phyloP scores from a whole-genome alignment of 2,329 filamentous ascomycete genomes.

The Blastomyces silverae region DNA sequence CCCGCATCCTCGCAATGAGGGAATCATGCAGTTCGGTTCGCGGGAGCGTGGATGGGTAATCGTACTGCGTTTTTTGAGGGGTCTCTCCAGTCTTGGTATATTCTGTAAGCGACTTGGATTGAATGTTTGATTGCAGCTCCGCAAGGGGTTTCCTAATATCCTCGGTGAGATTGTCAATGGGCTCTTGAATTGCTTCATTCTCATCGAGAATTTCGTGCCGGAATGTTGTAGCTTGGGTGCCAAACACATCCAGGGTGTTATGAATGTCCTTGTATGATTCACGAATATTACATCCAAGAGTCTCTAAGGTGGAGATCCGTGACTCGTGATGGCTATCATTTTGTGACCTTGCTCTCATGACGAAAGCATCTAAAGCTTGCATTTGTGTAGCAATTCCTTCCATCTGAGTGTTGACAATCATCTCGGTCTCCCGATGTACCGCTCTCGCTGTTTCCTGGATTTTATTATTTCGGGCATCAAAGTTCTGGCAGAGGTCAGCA shows the following conservation, averaged over 20 bases:
- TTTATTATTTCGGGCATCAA: constrained; percentile 52
- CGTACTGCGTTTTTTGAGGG: constrained; percentile 71
- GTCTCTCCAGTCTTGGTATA: constrained; percentile 82
- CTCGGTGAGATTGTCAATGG: constrained; percentile 54
- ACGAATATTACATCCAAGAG: constrained; percentile 61
- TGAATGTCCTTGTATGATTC: constrained; percentile 66
- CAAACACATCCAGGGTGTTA: constrained; percentile 61
- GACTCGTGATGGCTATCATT: constrained; percentile 70
- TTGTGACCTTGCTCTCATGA: constrained; percentile 69
- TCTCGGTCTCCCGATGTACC: constrained; percentile 83
- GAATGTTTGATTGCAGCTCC: constrained; percentile 63
- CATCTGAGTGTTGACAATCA: constrained; percentile 84
- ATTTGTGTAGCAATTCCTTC: constrained; percentile 82
- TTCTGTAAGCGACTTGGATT: constrained; percentile 60
- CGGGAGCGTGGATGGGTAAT: constrained; percentile 72
- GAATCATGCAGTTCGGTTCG: constrained; percentile 60
- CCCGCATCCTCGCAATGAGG: constrained; percentile 49
- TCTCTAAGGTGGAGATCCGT: constrained; percentile 60
- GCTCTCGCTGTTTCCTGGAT: constrained; percentile 78
- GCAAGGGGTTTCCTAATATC: constrained; percentile 62
- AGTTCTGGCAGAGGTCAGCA: constrained; percentile 17
- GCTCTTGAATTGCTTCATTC: constrained; percentile 52
- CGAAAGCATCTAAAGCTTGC: constrained; percentile 82
- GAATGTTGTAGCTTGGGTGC: constrained; percentile 61
- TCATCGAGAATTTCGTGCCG: constrained; percentile 60